Evolutionary conservation across 2,329 filamentous ascomycete species (phyloP), one percentile per base, ranked within the genome.

Genomic region (Periconia macrospinosa): DNA sequence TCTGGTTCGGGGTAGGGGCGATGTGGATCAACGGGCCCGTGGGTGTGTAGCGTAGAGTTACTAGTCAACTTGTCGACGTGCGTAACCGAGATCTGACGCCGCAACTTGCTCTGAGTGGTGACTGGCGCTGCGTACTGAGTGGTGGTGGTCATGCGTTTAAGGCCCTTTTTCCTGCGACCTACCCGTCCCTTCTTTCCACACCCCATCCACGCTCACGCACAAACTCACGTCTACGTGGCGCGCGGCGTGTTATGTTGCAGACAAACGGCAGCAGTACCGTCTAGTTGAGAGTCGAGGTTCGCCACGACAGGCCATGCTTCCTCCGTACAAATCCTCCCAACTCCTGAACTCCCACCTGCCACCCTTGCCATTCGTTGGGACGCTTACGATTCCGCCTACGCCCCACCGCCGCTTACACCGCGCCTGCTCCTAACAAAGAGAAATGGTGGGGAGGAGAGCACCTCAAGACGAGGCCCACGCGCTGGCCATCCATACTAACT

Each of bases 371-470:
- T 14, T 37, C 15, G 3, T n/a, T n/a, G 33, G 11, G 33, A 37
- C 33, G 33, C 33, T 37, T 37, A 37, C 33, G 3, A 17, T 45
- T 18, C 14, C 33, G 33, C 33, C 3, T 6, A 37, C 37, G 20
- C 20, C 40, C 43, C 20, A 33, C 52, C 33, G 15, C 33, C 33
- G 17, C 40, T n/a, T 17, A 49, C 47, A 47, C 35, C 42, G 47
- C 33, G 27, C 30, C 14, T 52, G 30, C 52, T 41, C 17, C 41
- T 27, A 44, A 19, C 20, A 35, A 42, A 44, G 27, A 45, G 20
- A 37, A 13, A 70, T 68, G 67, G 62, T 66, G 50, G 64, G 58
- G 60, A 57, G 60, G 59, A 57, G 57, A 51, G 45, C 50, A 33
- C 48, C 58, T 46, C 58, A 54, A 23, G 54, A 61, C 53, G 54